Percentiles rank a stretch among this genome's conserved stretches.
Evolutionary conservation across 2,329 filamentous ascomycete species (phyloP).

Genomic region (Trichoderma atrobrunneum): DNA sequence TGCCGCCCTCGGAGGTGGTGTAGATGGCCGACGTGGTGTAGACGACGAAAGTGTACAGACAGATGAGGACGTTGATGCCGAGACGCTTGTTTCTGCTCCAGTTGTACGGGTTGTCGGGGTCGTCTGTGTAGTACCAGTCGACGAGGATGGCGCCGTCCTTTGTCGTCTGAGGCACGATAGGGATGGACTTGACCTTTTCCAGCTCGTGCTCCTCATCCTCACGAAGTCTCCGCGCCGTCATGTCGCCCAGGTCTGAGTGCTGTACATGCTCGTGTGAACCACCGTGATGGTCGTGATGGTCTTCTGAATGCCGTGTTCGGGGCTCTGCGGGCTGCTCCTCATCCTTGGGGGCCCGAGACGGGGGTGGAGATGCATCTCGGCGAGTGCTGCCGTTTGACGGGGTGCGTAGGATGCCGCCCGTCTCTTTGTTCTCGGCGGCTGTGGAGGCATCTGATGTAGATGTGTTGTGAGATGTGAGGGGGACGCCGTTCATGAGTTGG

Average conservation of each 20-base stretch:
- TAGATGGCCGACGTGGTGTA: slow-evolving; percentile 51
- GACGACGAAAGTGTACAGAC: slow-evolving; percentile 59
- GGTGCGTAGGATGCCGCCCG: slow-evolving; percentile 1
- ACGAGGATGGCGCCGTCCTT: slow-evolving; percentile 52
- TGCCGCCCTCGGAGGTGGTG: slow-evolving; percentile 43
- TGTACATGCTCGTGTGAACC: slow-evolving; percentile 18
- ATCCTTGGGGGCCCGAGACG: slow-evolving; percentile 2
- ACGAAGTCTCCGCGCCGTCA: not conserved
- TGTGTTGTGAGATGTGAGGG: slow-evolving; percentile 20
- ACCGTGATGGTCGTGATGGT: not conserved
- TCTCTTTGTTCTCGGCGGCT: slow-evolving; percentile 23
- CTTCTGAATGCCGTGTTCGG: not conserved
- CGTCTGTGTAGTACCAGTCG: slow-evolving; percentile 55
- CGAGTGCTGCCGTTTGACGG: slow-evolving; percentile 17
- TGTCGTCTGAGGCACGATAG: slow-evolving; percentile 48
- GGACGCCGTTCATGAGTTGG: slow-evolving; percentile 32
- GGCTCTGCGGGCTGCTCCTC: slow-evolving; percentile 14
- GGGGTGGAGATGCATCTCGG: not conserved
- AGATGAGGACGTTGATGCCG: slow-evolving; percentile 45
- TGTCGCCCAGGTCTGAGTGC: slow-evolving; percentile 10
- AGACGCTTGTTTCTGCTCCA: slow-evolving; percentile 46
- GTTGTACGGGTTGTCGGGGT: slow-evolving; percentile 55
- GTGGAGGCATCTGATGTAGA: slow-evolving; percentile 27
- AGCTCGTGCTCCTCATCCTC: slow-evolving; percentile 35
- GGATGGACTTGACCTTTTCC: slow-evolving; percentile 46